phyloP scores from a whole-genome alignment of 495 filamentous ascomycete genomes.

The Thozetella sp. region DNA sequence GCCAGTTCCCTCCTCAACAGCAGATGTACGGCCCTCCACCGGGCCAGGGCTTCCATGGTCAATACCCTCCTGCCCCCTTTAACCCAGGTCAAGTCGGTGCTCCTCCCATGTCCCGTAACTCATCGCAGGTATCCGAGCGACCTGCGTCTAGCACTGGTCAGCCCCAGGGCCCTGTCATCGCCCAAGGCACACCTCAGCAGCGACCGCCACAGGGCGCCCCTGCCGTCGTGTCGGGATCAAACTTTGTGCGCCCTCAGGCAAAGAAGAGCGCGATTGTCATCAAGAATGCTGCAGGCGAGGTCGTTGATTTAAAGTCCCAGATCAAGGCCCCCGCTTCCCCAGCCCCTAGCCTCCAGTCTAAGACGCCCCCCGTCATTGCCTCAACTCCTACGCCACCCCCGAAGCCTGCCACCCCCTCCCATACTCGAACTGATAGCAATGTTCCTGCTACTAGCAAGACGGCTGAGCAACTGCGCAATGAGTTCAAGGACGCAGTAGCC shows the following conservation, averaged over 20 bases:
- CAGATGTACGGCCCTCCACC: constrained; percentile 37
- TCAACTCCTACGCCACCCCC: constrained; percentile 56
- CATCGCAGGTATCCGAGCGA: constrained; percentile 80
- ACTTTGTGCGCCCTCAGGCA: constrained; percentile 47
- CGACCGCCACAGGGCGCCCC: constrained; percentile 61
- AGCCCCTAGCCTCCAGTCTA: constrained; percentile 45
- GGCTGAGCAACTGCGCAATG: constrained; percentile 48
- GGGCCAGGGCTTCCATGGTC: neutral
- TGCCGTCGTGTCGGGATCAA: constrained; percentile 59
- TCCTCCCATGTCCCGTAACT: constrained; percentile 77
- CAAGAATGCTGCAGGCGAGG: constrained; percentile 73
- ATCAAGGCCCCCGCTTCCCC: constrained; percentile 45
- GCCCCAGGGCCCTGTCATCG: constrained; percentile 42
- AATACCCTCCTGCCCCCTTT: constrained; percentile 45
- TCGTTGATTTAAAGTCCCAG: constrained; percentile 38
- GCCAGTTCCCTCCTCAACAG: constrained; percentile 50
- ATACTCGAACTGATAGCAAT: constrained; percentile 51
- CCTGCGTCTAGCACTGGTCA: constrained; percentile 80
- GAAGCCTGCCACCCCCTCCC: constrained; percentile 40
- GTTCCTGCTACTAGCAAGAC: constrained; percentile 42
- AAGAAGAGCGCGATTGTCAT: constrained; percentile 77
- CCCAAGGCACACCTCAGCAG: constrained; percentile 46
- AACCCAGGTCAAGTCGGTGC: constrained; percentile 57
- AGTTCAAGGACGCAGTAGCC: constrained; percentile 53
- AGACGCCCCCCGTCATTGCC: constrained; percentile 53